Percentiles rank a stretch among this genome's conserved stretches.
phyloP scores from a whole-genome alignment of 1,284 basidiomycete genomes.

The Malassezia cuniculi region DNA sequence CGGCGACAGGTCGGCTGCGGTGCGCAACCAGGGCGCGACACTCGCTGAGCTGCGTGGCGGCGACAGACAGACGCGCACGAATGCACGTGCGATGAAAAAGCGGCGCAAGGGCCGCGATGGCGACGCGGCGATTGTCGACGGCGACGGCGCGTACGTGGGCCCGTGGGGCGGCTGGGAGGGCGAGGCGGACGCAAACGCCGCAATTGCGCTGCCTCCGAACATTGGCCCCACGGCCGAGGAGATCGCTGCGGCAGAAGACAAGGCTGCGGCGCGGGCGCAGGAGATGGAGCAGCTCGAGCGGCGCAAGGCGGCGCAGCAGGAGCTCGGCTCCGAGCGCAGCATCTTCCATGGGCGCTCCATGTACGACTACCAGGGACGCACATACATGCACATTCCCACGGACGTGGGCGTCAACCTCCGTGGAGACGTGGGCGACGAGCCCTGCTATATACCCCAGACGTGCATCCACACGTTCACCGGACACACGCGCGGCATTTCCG shows the following conservation, averaged over 20 bases:
- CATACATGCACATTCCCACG: slow-evolving; percentile 86
- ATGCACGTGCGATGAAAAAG: slow-evolving; percentile 18
- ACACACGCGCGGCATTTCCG: slow-evolving; percentile 91
- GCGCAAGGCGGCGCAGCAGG: slow-evolving; percentile 61
- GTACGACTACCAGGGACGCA: slow-evolving; percentile 93
- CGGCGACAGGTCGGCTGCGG: slow-evolving; percentile 63
- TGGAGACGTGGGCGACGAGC: slow-evolving; percentile 68
- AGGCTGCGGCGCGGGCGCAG: slow-evolving; percentile 54
- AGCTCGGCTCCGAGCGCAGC: slow-evolving; percentile 72
- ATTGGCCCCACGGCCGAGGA: slow-evolving; percentile 52
- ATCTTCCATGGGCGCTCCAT: slow-evolving; percentile 94
- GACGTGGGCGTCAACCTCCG: slow-evolving; percentile 56
- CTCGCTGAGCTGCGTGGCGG: slow-evolving; percentile 32
- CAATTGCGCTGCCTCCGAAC: slow-evolving; percentile 45
- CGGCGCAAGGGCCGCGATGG: slow-evolving; percentile 52
- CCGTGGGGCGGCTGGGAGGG: slow-evolving; percentile 92
- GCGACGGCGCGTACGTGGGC: slow-evolving; percentile 61
- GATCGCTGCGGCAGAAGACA: slow-evolving; percentile 54
- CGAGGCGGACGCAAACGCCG: slow-evolving; percentile 57
- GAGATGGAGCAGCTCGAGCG: slow-evolving; percentile 53
- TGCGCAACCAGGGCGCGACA: slow-evolving; percentile 61
- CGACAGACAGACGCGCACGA: slow-evolving; percentile 3
- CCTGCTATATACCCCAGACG: slow-evolving; percentile 82
- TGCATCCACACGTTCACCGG: slow-evolving; percentile 98
- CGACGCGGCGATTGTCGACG: slow-evolving; percentile 56